phyloP scores from a whole-genome alignment of 2,329 filamentous ascomycete species.

The Diaporthe australafricana region DNA sequence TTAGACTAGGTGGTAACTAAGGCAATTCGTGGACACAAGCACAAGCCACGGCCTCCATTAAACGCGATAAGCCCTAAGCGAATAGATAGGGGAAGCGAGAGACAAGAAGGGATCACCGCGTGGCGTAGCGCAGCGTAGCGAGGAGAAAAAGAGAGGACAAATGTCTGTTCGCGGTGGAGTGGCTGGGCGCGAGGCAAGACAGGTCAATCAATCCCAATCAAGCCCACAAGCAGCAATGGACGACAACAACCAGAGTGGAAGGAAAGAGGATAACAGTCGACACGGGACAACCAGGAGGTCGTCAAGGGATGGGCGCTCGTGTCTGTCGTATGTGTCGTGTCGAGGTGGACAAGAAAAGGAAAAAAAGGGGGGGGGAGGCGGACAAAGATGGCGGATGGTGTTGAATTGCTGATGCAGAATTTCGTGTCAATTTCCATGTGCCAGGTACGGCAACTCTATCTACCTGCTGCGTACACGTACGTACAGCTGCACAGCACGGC shows the following conservation, averaged over 20 bases:
- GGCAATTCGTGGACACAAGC: slow-evolving; percentile 19
- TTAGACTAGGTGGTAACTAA: not conserved
- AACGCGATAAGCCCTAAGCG: slow-evolving; percentile 32
- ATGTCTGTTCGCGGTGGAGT: slow-evolving; percentile 1
- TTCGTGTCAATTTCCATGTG: slow-evolving; percentile 22
- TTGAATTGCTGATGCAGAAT: slow-evolving; percentile 27
- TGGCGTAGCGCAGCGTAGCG: slow-evolving; percentile 15
- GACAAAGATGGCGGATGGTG: slow-evolving; percentile 3
- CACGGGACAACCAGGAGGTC: not conserved
- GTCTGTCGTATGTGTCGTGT: not conserved
- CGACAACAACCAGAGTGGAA: not conserved
- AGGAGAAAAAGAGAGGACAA: slow-evolving; percentile 1
- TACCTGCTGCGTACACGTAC: not conserved
- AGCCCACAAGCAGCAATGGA: not conserved
- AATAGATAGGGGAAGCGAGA: slow-evolving; percentile 34
- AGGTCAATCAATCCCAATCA: no score
- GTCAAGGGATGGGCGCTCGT: not conserved
- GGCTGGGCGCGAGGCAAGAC: slow-evolving; percentile 7
- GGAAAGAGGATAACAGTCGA: not conserved
- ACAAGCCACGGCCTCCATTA: slow-evolving; percentile 37
- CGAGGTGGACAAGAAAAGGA: not conserved
- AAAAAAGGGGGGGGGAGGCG: not conserved
- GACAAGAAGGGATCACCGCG: slow-evolving; percentile 35
- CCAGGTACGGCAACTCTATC: not conserved
- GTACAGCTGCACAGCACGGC: not conserved